Percentiles rank a stretch among this genome's conserved stretches.
phyloP scores from a whole-genome alignment of 768 basidiomycete genomes.

The Clitopilus passeckerianus region DNA sequence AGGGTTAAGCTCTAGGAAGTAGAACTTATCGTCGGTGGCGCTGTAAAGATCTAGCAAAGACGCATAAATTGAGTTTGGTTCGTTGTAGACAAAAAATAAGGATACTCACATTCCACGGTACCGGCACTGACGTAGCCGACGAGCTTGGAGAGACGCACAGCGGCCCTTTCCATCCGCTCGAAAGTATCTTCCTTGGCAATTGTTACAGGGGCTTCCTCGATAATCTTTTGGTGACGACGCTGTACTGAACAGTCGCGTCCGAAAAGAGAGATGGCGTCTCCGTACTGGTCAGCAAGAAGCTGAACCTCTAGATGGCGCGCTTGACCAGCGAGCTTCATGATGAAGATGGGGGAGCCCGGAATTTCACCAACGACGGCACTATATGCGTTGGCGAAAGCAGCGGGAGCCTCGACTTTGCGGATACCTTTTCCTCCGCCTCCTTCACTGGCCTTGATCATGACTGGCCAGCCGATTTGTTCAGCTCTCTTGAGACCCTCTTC shows the following conservation, averaged over 20 bases:
- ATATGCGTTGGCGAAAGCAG: conserved; percentile 91
- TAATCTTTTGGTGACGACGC: conserved; percentile 99
- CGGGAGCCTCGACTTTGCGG: conserved; percentile 82
- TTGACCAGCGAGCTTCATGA: conserved; percentile 99
- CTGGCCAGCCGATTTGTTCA: conserved; percentile 88
- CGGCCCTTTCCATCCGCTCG: conserved; percentile 97
- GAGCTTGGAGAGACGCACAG: conserved; percentile 97
- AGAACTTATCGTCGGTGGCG: conserved; percentile 89
- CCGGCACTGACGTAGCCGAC: conserved; percentile 99
- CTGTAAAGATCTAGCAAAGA: conserved; percentile 81
- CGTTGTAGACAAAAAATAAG: conserved; percentile 7
- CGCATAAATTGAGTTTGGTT: background rate
- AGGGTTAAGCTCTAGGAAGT: conserved; percentile 97
- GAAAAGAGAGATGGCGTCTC: conserved; percentile 97
- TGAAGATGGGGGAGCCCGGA: conserved; percentile 97
- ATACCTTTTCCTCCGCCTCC: conserved; percentile 99
- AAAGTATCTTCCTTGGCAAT: conserved; percentile 91
- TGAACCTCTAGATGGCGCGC: conserved; percentile 98
- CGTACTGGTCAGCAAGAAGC: conserved; percentile 97
- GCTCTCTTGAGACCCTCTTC: conserved; percentile 84
- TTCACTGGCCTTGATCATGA: conserved; percentile 99
- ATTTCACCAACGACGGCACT: conserved; percentile 94
- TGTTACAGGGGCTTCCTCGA: conserved; percentile 98
- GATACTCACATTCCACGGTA: conserved; percentile 85
- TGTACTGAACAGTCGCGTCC: conserved; percentile 99